Evolutionary conservation across 106 monocot species (phyloP), one percentile per base, ranked within the genome.

Genomic region (Platanthera guangdongensis): DNA sequence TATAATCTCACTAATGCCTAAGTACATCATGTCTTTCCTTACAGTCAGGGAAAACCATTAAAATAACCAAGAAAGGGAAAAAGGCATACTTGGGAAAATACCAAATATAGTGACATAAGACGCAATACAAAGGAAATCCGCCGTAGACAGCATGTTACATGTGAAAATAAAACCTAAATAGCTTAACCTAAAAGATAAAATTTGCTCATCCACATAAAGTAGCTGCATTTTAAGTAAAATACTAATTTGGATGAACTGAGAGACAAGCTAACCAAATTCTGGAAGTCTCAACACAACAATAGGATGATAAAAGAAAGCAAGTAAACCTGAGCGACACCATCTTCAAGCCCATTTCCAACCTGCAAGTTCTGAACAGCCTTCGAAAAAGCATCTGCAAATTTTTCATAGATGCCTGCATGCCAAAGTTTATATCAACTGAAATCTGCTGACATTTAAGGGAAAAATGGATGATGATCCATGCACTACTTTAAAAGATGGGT

Each of bases 341-440:
- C 96, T 59, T 47, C 14, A 77, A 96, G 91, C 45, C 96, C 96
- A 84, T 96, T 93, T 51, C 96, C 96, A 78, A 96, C 96, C 64
- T 89, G 88, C 80, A 96, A 78, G 78, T 72, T 85, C 59, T 87
- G 84, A 72, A 93, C 90, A 78, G 91, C 90, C 74, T 89, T 91
- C 51, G 81, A 68, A 76, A 96, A 96, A 65, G 87, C 93, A 84
- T 86, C 86, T 57, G 86, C 82, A 89, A 96, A 96, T 76, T 91
- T 84, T 12, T 96, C 89, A 80, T 93, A 96, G 52, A 96, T 93
- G 49, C 96, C 96, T 96, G 80, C 67, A 83, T 12, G 71, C 15
- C 75, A 72, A 19, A 21, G 57, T 54, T 50, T 18, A 63, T 28
- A 63, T 6, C 8, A 63, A 63, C 8, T 63, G 22, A 21, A 63